Percentiles rank a stretch among this genome's conserved stretches.
Conservation (phyloP, 1,284 basidiomycete species). For the Filobasidium uniguttulatum region DNA sequence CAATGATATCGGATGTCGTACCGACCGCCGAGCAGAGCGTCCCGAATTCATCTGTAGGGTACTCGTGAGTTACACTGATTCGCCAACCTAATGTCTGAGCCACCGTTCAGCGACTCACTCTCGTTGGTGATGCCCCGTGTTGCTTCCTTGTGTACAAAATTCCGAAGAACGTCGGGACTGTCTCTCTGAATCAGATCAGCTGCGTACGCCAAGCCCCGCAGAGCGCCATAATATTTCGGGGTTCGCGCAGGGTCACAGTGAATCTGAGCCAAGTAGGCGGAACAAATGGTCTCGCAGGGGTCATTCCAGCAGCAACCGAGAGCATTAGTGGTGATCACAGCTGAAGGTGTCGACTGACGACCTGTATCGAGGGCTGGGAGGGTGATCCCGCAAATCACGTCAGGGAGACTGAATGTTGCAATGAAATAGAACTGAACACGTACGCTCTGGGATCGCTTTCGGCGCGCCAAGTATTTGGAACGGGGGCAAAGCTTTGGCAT, state of each 20-base stretch:
- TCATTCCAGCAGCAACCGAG: background rate
- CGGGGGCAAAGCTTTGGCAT: background rate
- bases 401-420: background rate
- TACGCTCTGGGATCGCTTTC: background rate
- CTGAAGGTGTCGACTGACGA: background rate
- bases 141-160: background rate
- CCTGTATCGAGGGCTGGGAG: background rate
- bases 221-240: background rate
- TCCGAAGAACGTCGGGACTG: background rate
- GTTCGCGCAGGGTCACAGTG: background rate
- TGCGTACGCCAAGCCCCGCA: background rate
- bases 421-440: background rate
- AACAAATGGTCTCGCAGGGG: too few relatives aligned
- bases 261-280: background rate
- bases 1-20: background rate
- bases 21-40: background rate
- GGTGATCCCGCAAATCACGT: background rate
- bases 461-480: too few relatives aligned
- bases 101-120: background rate
- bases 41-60: background rate
- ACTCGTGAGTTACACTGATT: too few relatives aligned
- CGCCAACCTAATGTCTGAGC: too few relatives aligned
- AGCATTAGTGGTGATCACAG: background rate
- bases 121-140: background rate
- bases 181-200: background rate